Base-by-base conservation (phyloP, 768 basidiomycete species). In the Lactifluus subvellereus region DNA sequence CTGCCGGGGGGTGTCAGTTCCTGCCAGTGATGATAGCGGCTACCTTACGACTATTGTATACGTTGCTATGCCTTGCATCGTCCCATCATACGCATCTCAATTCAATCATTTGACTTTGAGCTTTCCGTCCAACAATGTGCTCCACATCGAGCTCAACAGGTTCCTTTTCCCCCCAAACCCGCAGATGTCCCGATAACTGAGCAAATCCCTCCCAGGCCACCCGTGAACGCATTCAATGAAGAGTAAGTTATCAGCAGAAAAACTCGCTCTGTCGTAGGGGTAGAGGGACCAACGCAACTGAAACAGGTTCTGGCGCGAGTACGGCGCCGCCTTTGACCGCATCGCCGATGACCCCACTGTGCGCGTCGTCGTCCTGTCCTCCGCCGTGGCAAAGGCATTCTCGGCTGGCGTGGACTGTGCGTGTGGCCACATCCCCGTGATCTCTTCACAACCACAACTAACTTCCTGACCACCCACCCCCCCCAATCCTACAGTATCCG, bases 321-420 rank as follows among this genome's bases (percentile, higher is more conserved):
- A 91, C 38, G 83, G 82, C 4, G 69, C 74, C 2, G 77, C 84
- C 0, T 88, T 95, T 67, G 81, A 86, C 53, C 70, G 73, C 0
- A 76, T 94, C 13, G 64, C 75, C 67, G 6, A 72, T 61, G 72
- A 84, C 74, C 70, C 81, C 56, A 82, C 85, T 35, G 82, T 93
- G 1, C 82, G 89, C 18, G 88, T 78, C 3, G 78, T 91, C 6
- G 89, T 96, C 0, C 74, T 96, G 0, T 84, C 87, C 0, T 92
- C 91, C 0, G 77, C 75, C 2, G 70, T 88, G 2, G 83, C 86
- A 0, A 91, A 88, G 71, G 72, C 84, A 4, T 96, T 93, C 71
- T 88, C 88, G 0, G 93, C 91, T 1, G 94, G 94, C 0, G 73
- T 96, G 6, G 94, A 96, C 71, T 71, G 93, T 91, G 66, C 66